Conservation (phyloP, 495 filamentous ascomycete genomes). For the Xylaria castorea region DNA sequence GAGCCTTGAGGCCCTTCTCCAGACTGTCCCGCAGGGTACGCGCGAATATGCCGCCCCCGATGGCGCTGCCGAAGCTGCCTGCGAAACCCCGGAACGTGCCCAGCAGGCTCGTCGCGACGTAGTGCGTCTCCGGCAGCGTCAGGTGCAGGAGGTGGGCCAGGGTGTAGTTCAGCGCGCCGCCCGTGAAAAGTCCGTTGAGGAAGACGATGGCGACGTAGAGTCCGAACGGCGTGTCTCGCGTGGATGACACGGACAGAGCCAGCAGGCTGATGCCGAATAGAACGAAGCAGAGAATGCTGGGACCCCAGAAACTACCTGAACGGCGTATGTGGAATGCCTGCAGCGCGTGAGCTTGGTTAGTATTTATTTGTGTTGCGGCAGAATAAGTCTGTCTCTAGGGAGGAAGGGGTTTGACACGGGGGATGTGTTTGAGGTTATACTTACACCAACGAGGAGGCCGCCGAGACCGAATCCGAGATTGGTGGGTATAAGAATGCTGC, state of each 20-base stretch:
- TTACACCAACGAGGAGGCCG: conserved; percentile 67
- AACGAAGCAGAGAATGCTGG: conserved; percentile 59
- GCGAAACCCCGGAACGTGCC: conserved; percentile 78
- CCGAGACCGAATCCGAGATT: conserved; percentile 77
- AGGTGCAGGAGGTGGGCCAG: conserved; percentile 77
- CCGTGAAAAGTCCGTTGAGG: conserved; percentile 71
- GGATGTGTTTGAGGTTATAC: neutral
- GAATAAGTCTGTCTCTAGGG: neutral
- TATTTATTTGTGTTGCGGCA: neutral
- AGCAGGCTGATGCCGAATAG: conserved; percentile 62
- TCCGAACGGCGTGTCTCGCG: conserved; percentile 48
- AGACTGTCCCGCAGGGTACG: conserved; percentile 64
- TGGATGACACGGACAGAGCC: conserved; percentile 57
- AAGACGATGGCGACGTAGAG: conserved; percentile 65
- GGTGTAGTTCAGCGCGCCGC: conserved; percentile 76
- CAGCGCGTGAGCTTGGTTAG: neutral
- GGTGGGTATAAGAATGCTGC: conserved; percentile 75
- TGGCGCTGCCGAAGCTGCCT: conserved; percentile 75
- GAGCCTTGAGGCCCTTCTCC: conserved; percentile 58
- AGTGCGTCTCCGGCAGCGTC: conserved; percentile 66
- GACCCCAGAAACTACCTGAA: conserved; percentile 67
- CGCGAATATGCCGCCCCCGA: conserved; percentile 76
- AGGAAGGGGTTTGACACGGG: neutral
- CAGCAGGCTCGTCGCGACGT: conserved; percentile 71
- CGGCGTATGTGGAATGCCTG: conserved; percentile 70